A percentile compares a stretch with the other conserved stretches of the same genome.
Evolutionary conservation across 148 eudicot species (phyloP).

Genomic region (Diospyros kaki): DNA sequence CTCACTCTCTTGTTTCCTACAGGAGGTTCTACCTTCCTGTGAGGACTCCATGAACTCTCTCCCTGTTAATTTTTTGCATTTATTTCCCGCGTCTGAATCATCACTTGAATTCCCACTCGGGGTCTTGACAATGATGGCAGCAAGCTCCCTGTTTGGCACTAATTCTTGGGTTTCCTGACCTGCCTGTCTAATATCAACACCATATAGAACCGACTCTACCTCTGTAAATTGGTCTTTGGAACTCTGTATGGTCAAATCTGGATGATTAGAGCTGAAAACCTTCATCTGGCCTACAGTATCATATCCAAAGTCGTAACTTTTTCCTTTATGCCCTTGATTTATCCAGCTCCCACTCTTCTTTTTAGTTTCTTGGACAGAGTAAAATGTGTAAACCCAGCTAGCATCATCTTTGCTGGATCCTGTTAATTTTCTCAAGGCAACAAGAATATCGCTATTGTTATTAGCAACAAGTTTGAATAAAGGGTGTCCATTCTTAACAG

Average conservation of each 20-base stretch:
- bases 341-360: conserved; percentile 69
- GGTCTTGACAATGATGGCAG: conserved; percentile 52
- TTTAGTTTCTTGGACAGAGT: conserved; percentile 55
- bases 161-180: conserved; percentile 31
- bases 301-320: conserved; percentile 45
- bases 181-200: conserved; percentile 34
- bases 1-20: conserved; percentile 15
- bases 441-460: conserved; percentile 56
- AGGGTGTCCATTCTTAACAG: conserved; percentile 64
- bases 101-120: conserved; percentile 19
- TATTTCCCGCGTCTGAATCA: conserved; percentile 14
- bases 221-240: conserved; percentile 16
- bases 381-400: conserved; percentile 65
- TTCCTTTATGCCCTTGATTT: conserved; percentile 50
- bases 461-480: conserved; percentile 71
- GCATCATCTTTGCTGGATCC: conserved; percentile 40
- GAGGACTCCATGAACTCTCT: conserved; percentile 13
- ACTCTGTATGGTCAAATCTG: conserved; percentile 20
- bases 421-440: conserved; percentile 51
- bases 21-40: conserved; percentile 6
- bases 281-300: conserved; percentile 75
- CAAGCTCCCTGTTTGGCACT: conserved; percentile 48
- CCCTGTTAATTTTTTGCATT: conserved; percentile 7
- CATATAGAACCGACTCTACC: conserved; percentile 56
- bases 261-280: conserved; percentile 36